Evolutionary conservation across 2,329 filamentous ascomycete species (phyloP), one percentile per base, ranked within the genome.

Genomic region (Hypoxylon sp.): DNA sequence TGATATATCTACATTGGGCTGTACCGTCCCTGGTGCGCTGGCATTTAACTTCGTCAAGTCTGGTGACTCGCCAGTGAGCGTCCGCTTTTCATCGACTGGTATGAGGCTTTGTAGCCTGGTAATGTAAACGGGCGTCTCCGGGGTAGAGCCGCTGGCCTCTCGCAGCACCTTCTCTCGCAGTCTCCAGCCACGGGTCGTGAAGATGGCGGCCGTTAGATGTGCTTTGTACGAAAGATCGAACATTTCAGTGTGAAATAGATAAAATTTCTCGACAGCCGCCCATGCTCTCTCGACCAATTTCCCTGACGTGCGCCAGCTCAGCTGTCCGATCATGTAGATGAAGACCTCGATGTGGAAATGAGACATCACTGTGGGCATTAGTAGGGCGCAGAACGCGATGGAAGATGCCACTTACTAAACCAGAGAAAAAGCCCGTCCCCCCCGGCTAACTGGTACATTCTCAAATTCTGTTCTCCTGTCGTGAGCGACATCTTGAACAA

Each of bases 281-380:
- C 86, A 88, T 1, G 82, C 85, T 28, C 82, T 79, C 46, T 87
- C 84, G 7, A 85, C 81, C 8, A 87, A 75, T 3, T 71, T 73
- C 7, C 86, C 85, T 1, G 77, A 77, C 0, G 78, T 79, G 37
- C 83, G 81, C 30, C 80, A 78, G 64, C 79, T 81, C 11, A 88
- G 79, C 70, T 87, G 83, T 4, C 83, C 83, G 0, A 82, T 81
- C 72, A 87, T 79, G 70, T 85, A 86, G 37, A 82, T 76, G 63
- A 87, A 84, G 22, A 87, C 76, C 57, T 86, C 85, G 49, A 84
- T 74, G 68, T 87, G 85, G 72, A 88, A 86, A 68, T 86, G 82
- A 22, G 69, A 69, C 62, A 71, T 71, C 64, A 74, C 74, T 76
- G 17, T 49, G 41, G 26, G 17, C 13, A 19, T 63, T 49, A 65